Percentiles rank a stretch among this genome's conserved stretches.
These are phyloP conservation scores for Trichoderma asperelloides DNA, from an alignment of 495 filamentous ascomycete species.

Conservation along the genomic window DNA sequence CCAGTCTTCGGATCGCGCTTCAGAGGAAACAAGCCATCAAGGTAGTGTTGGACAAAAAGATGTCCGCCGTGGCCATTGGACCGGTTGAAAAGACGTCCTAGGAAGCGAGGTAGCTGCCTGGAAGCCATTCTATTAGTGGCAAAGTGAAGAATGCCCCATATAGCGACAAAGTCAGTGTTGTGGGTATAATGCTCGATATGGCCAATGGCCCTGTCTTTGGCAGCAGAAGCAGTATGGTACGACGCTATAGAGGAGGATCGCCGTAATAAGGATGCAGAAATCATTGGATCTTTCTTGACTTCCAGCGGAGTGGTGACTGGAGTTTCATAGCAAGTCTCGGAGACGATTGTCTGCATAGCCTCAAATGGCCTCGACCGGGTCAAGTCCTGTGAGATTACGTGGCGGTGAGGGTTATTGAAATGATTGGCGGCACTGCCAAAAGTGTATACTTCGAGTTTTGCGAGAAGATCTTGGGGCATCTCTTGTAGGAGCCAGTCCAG, in stretches of 20 bases:
- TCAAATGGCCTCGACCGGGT: constrained; percentile 12
- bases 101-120: constrained; percentile 48
- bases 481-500: constrained; percentile 66
- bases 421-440: constrained; percentile 72
- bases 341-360: constrained; percentile 13
- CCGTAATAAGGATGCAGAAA: background rate
- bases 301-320: constrained; percentile 13
- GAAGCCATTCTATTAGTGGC: constrained; percentile 30
- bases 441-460: constrained; percentile 67
- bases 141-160: constrained; percentile 69
- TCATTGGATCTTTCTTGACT: background rate
- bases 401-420: constrained; percentile 60
- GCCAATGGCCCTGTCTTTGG: constrained; percentile 44
- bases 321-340: constrained; percentile 13
- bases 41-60: constrained; percentile 71
- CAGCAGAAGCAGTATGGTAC: constrained; percentile 7
- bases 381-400: constrained; percentile 21
- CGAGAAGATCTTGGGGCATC: constrained; percentile 51
- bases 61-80: constrained; percentile 54
- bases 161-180: constrained; percentile 62
- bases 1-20: constrained; percentile 21
- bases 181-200: constrained; percentile 86
- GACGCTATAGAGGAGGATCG: background rate
- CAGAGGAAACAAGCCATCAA: constrained; percentile 69
- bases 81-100: constrained; percentile 67